Conservation (phyloP, 1,284 basidiomycete species). For the Lentinula novae-zelandiae region DNA sequence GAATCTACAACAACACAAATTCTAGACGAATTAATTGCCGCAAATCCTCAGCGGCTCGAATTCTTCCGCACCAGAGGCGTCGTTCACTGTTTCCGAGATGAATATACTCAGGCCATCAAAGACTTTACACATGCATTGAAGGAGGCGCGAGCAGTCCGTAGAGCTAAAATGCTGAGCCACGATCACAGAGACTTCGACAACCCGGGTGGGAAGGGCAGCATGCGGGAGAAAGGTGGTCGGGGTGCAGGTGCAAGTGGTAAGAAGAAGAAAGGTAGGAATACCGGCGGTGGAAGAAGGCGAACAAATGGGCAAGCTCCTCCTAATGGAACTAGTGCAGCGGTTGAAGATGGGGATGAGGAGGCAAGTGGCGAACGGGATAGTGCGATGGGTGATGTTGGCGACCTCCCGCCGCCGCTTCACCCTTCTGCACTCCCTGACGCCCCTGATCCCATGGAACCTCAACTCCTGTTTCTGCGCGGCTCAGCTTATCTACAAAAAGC, state of each 20-base stretch:
- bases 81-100: slow-evolving; percentile 81
- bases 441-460: slow-evolving; percentile 78
- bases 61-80: slow-evolving; percentile 80
- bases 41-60: slow-evolving; percentile 69
- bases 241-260: slow-evolving; percentile 22
- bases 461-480: slow-evolving; percentile 76
- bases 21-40: slow-evolving; percentile 70
- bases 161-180: slow-evolving; percentile 29
- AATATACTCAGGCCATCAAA: slow-evolving; percentile 64
- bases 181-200: neutral
- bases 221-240: slow-evolving; percentile 4
- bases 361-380: slow-evolving; percentile 36
- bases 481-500: slow-evolving; percentile 77
- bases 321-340: slow-evolving; percentile 51
- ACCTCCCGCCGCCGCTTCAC: slow-evolving; percentile 42
- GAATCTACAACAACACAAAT: slow-evolving; percentile 72
- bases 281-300: slow-evolving; percentile 20
- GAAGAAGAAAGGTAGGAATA: slow-evolving; percentile 43
- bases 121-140: slow-evolving; percentile 77
- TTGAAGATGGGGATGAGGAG: slow-evolving; percentile 38
- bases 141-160: slow-evolving; percentile 67
- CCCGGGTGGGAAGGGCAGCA: neutral
- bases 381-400: neutral
- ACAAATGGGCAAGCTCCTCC: slow-evolving; percentile 60
- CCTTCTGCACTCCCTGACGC: slow-evolving; percentile 67